These are phyloP conservation scores for Postia placenta DNA, from an alignment of 768 basidiomycete genomes.

Conservation along the genomic window DNA sequence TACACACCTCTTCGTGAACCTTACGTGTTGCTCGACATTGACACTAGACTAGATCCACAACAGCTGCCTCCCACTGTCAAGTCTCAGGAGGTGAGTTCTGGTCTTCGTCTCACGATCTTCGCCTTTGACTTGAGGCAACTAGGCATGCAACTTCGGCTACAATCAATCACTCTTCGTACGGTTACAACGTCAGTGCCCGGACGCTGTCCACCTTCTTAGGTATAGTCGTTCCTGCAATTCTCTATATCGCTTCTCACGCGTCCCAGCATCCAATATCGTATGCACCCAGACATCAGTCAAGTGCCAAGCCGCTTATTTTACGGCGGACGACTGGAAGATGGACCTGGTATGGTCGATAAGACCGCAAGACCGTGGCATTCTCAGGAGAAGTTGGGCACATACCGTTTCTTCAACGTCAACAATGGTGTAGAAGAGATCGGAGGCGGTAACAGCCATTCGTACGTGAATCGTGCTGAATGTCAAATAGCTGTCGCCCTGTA, in stretches of 20 bases:
- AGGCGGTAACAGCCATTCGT: conserved; percentile 56
- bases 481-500: conserved; percentile 75
- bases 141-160: conserved; percentile 71
- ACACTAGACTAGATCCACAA: conserved; percentile 58
- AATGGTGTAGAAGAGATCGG: conserved; percentile 58
- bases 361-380: conserved; percentile 85
- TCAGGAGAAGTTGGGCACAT: conserved; percentile 71
- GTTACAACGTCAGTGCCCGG: conserved; percentile 69
- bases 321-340: conserved; percentile 70
- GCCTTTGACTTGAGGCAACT: neutral
- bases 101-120: neutral
- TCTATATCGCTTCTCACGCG: neutral
- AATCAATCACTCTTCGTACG: conserved; percentile 93
- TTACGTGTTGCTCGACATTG: neutral
- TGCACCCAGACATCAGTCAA: conserved; percentile 94
- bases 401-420: conserved; percentile 82
- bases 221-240: conserved; percentile 20
- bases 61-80: conserved; percentile 95
- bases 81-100: conserved; percentile 45
- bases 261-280: conserved; percentile 93
- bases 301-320: conserved; percentile 92
- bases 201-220: conserved; percentile 91
- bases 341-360: conserved; percentile 80
- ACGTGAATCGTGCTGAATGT: conserved; percentile 72
- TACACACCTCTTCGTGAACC: neutral